Evolutionary conservation across 768 basidiomycete species (phyloP).

Genomic region (Mycena venus): DNA sequence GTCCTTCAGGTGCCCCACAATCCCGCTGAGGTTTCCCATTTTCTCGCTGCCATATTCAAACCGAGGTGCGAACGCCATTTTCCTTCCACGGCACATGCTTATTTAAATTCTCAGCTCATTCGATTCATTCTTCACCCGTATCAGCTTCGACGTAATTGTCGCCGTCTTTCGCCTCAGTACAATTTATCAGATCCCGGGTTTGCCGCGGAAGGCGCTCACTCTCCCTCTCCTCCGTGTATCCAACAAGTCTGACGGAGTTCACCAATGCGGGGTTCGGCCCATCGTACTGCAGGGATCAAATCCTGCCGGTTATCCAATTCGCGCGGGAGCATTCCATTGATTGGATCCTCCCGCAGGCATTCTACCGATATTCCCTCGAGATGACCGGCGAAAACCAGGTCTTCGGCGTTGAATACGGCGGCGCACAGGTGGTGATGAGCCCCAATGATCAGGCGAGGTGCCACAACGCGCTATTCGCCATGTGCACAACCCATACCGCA

Average conservation of each 20-base stretch:
- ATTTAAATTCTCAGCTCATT: neutral
- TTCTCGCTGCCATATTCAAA: constrained; percentile 8
- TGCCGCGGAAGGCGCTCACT: constrained; percentile 1
- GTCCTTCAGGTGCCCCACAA: neutral
- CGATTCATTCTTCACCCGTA: neutral
- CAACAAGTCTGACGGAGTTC: neutral
- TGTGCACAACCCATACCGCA: neutral
- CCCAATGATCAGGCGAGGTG: neutral
- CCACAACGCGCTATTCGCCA: neutral
- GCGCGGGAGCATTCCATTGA: neutral
- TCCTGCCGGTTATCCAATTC: neutral
- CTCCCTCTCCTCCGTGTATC: constrained; percentile 1
- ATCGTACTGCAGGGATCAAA: constrained; percentile 3
- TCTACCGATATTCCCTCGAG: constrained; percentile 15
- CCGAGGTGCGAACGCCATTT: neutral
- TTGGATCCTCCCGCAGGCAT: constrained; percentile 17
- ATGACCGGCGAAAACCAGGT: neutral
- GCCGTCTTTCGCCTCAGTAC: constrained; percentile 2
- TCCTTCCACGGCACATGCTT: neutral
- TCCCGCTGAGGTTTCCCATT: neutral
- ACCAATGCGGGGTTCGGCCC: neutral
- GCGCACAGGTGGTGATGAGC: neutral
- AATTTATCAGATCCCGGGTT: neutral
- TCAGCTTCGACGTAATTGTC: constrained; percentile 11
- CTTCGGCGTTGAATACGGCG: constrained; percentile 7